A percentile compares a stretch with the other conserved stretches of the same genome.
These are phyloP conservation scores for Malus hybrid DNA, from an alignment of 331 rosid genomes.

Conservation along the genomic window DNA sequence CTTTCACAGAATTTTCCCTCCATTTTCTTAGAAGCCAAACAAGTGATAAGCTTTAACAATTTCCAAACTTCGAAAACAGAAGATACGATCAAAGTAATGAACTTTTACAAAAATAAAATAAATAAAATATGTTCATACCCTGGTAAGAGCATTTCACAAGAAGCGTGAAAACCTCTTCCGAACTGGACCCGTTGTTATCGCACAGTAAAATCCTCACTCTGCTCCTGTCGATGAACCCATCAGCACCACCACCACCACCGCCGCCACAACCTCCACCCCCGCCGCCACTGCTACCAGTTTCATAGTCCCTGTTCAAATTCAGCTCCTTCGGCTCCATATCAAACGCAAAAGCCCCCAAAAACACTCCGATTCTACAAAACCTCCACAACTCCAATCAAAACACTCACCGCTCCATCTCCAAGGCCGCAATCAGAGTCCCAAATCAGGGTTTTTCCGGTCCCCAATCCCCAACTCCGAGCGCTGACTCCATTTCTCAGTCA, in stretches of 20 bases:
- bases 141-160: constrained; percentile 81
- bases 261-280: constrained; percentile 9
- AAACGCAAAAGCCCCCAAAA: neutral
- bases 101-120: neutral
- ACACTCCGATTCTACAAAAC: constrained; percentile 6
- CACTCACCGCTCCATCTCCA: neutral
- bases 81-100: neutral
- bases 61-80: neutral
- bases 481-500: constrained; percentile 15
- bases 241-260: constrained; percentile 37
- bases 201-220: constrained; percentile 89
- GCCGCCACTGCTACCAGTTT: constrained; percentile 18
- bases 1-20: neutral
- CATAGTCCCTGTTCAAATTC: constrained; percentile 54
- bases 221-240: constrained; percentile 85
- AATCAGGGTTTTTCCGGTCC: neutral
- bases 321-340: constrained; percentile 52
- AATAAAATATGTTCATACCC: constrained; percentile 21
- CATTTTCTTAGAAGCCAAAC: neutral
- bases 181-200: constrained; percentile 65
- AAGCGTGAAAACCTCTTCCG: constrained; percentile 63
- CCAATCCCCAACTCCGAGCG: neutral
- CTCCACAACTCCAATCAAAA: constrained; percentile 3
- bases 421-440: neutral
- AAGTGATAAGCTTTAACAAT: neutral